Evolutionary conservation across 1,139 yeast genomes (phyloP).

Genomic region (Yamadazyma atmosphaerica): DNA sequence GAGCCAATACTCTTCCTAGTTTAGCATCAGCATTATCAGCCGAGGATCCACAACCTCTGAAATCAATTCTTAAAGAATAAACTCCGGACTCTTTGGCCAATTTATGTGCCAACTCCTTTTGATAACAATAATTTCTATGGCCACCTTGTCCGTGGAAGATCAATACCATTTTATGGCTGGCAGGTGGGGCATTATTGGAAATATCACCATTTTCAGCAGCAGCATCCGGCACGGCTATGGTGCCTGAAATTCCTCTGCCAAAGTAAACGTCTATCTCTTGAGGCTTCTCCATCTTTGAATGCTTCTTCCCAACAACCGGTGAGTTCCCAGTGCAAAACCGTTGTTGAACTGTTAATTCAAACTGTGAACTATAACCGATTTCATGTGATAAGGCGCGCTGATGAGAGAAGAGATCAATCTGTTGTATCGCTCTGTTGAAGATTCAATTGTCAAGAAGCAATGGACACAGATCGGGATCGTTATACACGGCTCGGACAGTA

Average conservation of each 20-base stretch:
- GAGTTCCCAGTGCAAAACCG: too few relatives aligned
- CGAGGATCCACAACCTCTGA: conserved; percentile 82
- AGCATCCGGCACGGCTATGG: conserved; percentile 40
- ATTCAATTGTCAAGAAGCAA: too few relatives aligned
- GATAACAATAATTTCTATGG: conserved; percentile 79
- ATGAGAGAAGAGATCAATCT: too few relatives aligned
- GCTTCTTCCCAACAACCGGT: too few relatives aligned
- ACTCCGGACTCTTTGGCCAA: conserved; percentile 62
- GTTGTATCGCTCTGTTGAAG: too few relatives aligned
- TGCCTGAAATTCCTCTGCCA: conserved; percentile 39
- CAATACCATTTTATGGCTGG: conserved; percentile 40
- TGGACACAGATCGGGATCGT: conserved; percentile 26
- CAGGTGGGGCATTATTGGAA: conserved; percentile 32
- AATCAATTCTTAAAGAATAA: conserved; percentile 73
- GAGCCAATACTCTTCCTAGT: conserved; percentile 56
- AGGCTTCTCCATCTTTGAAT: conserved; percentile 20
- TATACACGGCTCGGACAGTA: conserved; percentile 26
- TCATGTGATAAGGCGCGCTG: background rate
- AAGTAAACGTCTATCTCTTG: conserved; percentile 38
- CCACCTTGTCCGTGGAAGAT: conserved; percentile 80
- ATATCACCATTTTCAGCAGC: conserved; percentile 26
- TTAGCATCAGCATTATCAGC: conserved; percentile 47
- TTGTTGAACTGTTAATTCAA: too few relatives aligned
- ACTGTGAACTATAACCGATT: too few relatives aligned
- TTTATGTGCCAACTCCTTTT: conserved; percentile 57